A percentile compares a stretch with the other conserved stretches of the same genome.
Conservation (phyloP, 2,329 filamentous ascomycete species). For the Penicillium sp. region DNA sequence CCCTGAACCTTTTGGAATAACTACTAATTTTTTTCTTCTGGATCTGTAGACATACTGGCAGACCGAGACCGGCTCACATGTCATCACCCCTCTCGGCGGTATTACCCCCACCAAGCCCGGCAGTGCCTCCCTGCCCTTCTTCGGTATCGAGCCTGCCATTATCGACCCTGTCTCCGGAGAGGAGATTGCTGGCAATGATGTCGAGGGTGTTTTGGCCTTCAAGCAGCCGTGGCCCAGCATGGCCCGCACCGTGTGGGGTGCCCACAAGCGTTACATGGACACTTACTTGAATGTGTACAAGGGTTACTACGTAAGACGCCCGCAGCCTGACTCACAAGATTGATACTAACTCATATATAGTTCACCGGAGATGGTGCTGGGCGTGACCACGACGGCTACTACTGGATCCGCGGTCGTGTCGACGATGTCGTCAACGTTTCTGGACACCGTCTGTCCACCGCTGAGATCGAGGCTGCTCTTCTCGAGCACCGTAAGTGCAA, state of each 20-base stretch:
- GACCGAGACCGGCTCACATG: slow-evolving; percentile 95
- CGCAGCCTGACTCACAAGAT: neutral
- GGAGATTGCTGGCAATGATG: slow-evolving; percentile 91
- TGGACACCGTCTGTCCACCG: slow-evolving; percentile 91
- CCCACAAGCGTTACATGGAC: slow-evolving; percentile 98
- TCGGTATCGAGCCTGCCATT: slow-evolving; percentile 95
- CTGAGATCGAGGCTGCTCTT: slow-evolving; percentile 95
- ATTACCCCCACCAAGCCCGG: slow-evolving; percentile 96
- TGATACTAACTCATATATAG: slow-evolving; percentile 26
- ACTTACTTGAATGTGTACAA: slow-evolving; percentile 97
- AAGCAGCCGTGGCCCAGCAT: slow-evolving; percentile 99
- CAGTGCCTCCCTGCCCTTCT: slow-evolving; percentile 93
- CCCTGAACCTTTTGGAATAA: neutral
- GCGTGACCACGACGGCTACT: slow-evolving; percentile 96
- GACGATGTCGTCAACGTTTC: slow-evolving; percentile 99
- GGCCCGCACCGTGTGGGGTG: slow-evolving; percentile 95
- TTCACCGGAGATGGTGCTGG: slow-evolving; percentile 76
- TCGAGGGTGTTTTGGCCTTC: slow-evolving; percentile 94
- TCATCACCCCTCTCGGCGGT: slow-evolving; percentile 89
- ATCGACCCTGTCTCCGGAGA: slow-evolving; percentile 94
- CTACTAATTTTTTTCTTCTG: slow-evolving; percentile 13
- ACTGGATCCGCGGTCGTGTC: slow-evolving; percentile 98
- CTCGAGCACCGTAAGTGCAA: slow-evolving; percentile 70
- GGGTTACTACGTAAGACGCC: slow-evolving; percentile 80
- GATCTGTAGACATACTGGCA: slow-evolving; percentile 89